Conservation (phyloP, 192 early-diverging fungal species). For the Backusella westeae region DNA sequence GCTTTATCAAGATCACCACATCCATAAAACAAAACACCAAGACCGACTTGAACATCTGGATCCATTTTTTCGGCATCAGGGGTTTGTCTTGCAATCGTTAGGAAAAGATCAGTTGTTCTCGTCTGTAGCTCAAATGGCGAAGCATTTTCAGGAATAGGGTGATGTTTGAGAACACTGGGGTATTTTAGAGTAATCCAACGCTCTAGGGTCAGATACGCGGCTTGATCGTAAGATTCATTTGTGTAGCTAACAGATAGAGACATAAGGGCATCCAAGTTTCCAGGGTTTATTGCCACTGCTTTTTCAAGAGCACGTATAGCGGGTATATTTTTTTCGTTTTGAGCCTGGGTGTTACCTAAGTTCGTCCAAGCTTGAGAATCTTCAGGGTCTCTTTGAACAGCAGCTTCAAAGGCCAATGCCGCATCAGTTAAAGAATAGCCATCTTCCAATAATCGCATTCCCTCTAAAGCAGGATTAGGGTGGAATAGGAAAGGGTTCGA, state of each 20-base stretch:
- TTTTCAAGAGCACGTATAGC: constrained; percentile 91
- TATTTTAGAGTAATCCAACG: constrained; percentile 84
- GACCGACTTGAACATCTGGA: constrained; percentile 89
- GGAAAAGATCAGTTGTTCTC: constrained; percentile 74
- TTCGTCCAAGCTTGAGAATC: constrained; percentile 85
- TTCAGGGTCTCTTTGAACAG: constrained; percentile 71
- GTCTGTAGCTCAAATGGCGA: constrained; percentile 49
- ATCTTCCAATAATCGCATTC: constrained; percentile 46
- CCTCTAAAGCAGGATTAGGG: constrained; percentile 59
- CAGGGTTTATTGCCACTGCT: constrained; percentile 71
- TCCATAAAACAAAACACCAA: constrained; percentile 98
- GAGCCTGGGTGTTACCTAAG: constrained; percentile 90
- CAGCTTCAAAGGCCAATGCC: constrained; percentile 89
- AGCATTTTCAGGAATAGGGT: constrained; percentile 26
- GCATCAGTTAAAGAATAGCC: constrained; percentile 72
- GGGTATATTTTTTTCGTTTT: constrained; percentile 94
- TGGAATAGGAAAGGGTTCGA: constrained; percentile 70
- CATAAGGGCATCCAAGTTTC: constrained; percentile 61
- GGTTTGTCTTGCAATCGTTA: constrained; percentile 71
- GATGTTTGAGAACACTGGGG: constrained; percentile 41
- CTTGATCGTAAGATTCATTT: constrained; percentile 86
- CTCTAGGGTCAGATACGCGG: constrained; percentile 88
- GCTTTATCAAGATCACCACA: constrained; percentile 92
- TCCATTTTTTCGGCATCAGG: constrained; percentile 58
- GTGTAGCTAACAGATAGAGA: constrained; percentile 91